Conservation (phyloP, 331 rosid species). For the Dryas integrifolia region DNA sequence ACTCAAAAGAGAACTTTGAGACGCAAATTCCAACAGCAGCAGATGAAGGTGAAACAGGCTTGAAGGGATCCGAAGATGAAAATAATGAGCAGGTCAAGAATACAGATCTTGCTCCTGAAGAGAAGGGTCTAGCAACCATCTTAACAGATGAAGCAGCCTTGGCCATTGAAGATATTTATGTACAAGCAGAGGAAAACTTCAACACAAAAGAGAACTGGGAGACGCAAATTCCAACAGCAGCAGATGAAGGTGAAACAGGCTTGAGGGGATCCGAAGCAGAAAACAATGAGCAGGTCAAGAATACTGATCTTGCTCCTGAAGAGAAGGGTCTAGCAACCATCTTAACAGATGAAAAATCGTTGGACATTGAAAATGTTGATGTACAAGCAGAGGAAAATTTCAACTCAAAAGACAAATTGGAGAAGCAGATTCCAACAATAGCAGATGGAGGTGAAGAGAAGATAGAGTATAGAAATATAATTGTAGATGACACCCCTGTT, state of each 20-base stretch:
- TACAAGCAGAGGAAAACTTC: background rate
- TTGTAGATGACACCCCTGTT: constrained; percentile 19
- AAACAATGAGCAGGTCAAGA: constrained; percentile 13
- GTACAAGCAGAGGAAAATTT: constrained; percentile 7
- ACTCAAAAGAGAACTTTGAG: constrained; percentile 5
- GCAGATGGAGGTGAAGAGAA: constrained; percentile 16
- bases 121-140: constrained; percentile 7
- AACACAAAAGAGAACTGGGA: constrained; percentile 8
- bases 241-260: constrained; percentile 8
- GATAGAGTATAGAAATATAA: background rate
- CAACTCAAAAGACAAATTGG: background rate
- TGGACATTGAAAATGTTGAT: constrained; percentile 2
- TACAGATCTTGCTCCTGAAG: background rate
- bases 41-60: constrained; percentile 12
- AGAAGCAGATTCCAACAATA: constrained; percentile 8
- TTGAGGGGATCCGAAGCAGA: constrained; percentile 20
- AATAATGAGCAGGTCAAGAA: background rate
- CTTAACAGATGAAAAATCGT: constrained; percentile 1
- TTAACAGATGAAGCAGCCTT: constrained; percentile 14
- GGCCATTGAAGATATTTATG: background rate
- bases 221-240: background rate
- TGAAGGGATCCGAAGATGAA: constrained; percentile 16
- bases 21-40: constrained; percentile 3
- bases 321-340: constrained; percentile 15
- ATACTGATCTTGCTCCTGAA: constrained; percentile 3